Evolutionary conservation across 2,329 filamentous ascomycete species (phyloP), one percentile per base, ranked within the genome.

Genomic region (Clathrospora elynae): DNA sequence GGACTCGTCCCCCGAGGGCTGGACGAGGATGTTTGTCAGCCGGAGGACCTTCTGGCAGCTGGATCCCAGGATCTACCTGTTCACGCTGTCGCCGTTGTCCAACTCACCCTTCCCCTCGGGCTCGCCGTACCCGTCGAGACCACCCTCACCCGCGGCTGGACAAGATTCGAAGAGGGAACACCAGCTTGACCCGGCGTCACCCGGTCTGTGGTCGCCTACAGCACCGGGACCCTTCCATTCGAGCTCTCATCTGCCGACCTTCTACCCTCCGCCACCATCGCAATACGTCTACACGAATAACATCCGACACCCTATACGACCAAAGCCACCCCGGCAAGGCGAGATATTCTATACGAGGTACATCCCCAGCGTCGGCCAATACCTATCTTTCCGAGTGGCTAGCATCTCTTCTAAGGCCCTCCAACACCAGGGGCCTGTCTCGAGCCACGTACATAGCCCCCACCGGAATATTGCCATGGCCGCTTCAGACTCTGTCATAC

Each of bases 331-430:
- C 1, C 84, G 88, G 2, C 90, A 95, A 77, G 90, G 90, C 10
- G 90, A 96, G 61, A 83, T 88, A 0, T 92, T 99, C 61, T 99
- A 99, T 68, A 86, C 85, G 0, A 86, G 93, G 39, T 96, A 86
- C 66, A 78, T 97, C 11, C 89, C 89, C 0, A 92, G 86, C 32
- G 75, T 91, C 2, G 82, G 82, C 5, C 88, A 95, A 66, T 96
- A 91, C 54, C 79, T 99, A 6, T 91, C 89, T 0, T 95, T 99
- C 72, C 85, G 93, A 13, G 85, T 93, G 0, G 90, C 91, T 0
- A 88, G 86, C 0, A 73, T 86, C 5, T 85, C 85, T 22, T 67
- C 80, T 1, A 78, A 80, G 33, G 78, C 86, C 0, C 80, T 86
- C 1, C 77, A 81, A 0, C 84, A 88, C 62, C 73, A 79, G 17